These are phyloP conservation scores for Persicaria maculosa DNA, from an alignment of 148 eudicot species.

Conservation along the genomic window DNA sequence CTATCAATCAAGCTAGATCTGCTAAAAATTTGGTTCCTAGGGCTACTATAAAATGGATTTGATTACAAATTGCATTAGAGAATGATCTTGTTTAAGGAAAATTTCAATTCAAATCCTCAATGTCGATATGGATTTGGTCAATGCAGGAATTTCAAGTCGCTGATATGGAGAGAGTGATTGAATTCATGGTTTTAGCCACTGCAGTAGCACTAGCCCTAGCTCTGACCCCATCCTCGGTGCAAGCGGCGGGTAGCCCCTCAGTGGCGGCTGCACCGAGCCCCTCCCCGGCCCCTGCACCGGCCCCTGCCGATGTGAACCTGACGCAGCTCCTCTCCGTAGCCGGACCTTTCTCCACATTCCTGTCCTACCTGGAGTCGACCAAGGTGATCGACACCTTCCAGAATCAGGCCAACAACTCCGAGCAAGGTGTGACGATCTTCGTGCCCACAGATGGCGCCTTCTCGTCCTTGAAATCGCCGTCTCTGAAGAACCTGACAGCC, in stretches of 20 bases:
- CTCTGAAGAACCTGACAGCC: constrained; percentile 63
- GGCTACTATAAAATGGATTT: no score
- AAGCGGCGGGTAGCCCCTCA: not conserved
- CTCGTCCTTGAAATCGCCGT: constrained; percentile 21
- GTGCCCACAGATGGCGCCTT: constrained; percentile 4
- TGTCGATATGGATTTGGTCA: not conserved
- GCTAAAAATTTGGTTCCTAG: not conserved
- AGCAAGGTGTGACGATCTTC: constrained; percentile 6
- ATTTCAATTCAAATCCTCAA: no score
- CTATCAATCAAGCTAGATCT: not conserved
- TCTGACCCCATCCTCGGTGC: not conserved
- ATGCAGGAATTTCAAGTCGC: not conserved
- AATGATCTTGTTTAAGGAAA: no score
- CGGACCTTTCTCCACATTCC: constrained; percentile 11
- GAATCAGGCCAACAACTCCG: constrained; percentile 7
- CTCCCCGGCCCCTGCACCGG: not conserved
- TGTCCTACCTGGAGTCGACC: constrained; percentile 8
- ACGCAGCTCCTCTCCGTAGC: constrained; percentile 12
- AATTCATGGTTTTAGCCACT: not conserved
- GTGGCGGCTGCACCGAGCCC: not conserved
- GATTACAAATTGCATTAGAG: no score
- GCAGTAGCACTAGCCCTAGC: not conserved
- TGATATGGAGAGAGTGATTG: not conserved
- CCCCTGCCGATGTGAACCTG: constrained; percentile 8
- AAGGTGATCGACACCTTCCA: constrained; percentile 12